Percentiles rank a stretch among this genome's conserved stretches.
Conservation (phyloP, 257 asterid species). For the Solanum sejunctum region DNA sequence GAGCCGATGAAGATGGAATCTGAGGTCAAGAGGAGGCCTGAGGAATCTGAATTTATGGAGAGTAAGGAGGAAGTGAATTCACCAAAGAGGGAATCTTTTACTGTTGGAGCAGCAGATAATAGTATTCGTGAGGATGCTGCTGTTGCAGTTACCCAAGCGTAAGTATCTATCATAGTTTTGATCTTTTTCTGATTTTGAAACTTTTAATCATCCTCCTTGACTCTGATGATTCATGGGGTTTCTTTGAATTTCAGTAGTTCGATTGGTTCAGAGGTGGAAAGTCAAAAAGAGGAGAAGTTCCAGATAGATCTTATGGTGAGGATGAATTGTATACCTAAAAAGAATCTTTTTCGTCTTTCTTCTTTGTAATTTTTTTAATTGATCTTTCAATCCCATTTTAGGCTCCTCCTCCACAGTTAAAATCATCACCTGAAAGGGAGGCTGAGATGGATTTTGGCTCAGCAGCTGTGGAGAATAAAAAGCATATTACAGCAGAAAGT, state of each 20-base stretch:
- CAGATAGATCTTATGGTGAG: slow-evolving; percentile 98
- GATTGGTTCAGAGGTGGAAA: slow-evolving; percentile 23
- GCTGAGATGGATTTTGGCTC: slow-evolving; percentile 16
- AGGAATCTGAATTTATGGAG: slow-evolving; percentile 14
- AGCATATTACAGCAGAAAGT: slow-evolving; percentile 22
- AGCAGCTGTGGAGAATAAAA: slow-evolving; percentile 31
- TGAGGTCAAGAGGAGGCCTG: slow-evolving; percentile 20
- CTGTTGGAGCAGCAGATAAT: slow-evolving; percentile 25
- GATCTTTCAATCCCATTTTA: slow-evolving; percentile 14
- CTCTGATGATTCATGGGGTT: background rate
- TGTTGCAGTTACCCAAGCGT: slow-evolving; percentile 33
- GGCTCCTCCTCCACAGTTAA: slow-evolving; percentile 82
- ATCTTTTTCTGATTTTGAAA: background rate
- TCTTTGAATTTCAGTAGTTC: slow-evolving; percentile 28
- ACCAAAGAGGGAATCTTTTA: slow-evolving; percentile 37
- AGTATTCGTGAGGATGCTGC: slow-evolving; percentile 22
- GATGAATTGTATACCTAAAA: background rate
- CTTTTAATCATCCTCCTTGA: background rate
- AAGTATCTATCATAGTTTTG: slow-evolving; percentile 16
- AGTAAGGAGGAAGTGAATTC: slow-evolving; percentile 33
- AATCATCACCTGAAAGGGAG: slow-evolving; percentile 52
- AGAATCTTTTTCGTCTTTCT: background rate
- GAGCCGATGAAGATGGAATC: slow-evolving; percentile 22
- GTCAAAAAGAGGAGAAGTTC: slow-evolving; percentile 54
- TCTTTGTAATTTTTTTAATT: background rate